Conservation (phyloP, 2,329 filamentous ascomycete species). For the Arthrobotrys conoides region DNA sequence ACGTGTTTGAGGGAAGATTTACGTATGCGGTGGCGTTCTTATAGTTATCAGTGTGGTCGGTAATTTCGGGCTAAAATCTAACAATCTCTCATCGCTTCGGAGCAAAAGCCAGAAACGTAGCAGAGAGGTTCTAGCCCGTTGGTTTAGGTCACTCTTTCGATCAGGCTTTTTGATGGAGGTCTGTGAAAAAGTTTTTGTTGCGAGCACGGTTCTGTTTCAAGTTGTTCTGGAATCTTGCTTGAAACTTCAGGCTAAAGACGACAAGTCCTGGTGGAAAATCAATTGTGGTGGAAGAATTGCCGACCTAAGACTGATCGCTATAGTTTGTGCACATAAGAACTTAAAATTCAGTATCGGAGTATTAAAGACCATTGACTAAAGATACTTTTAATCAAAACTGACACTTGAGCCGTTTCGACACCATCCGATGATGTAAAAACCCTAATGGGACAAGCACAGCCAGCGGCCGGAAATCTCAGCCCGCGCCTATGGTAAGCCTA, state of each 20-base stretch:
- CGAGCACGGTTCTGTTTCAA: constrained; percentile 56
- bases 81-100: constrained; percentile 36
- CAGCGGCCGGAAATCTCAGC: not conserved
- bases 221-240: constrained; percentile 57
- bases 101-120: constrained; percentile 31
- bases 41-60: constrained; percentile 6
- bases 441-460: not conserved
- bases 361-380: constrained; percentile 48
- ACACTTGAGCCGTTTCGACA: constrained; percentile 39
- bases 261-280: constrained; percentile 12
- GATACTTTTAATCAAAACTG: constrained; percentile 42
- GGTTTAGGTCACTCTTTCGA: constrained; percentile 3
- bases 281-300: constrained; percentile 27
- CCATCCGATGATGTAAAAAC: constrained; percentile 40
- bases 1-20: constrained; percentile 46
- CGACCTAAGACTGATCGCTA: constrained; percentile 10
- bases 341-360: constrained; percentile 39
- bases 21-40: constrained; percentile 24
- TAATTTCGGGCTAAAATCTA: constrained; percentile 57
- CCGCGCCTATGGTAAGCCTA: not conserved
- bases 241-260: constrained; percentile 55
- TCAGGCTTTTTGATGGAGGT: constrained; percentile 5
- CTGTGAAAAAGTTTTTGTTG: constrained; percentile 26
- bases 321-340: constrained; percentile 29
- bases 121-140: constrained; percentile 24